Evolutionary conservation across 1,139 yeast genomes (phyloP), one percentile per base, ranked within the genome.

Genomic region (Yamadazyma taylorii): DNA sequence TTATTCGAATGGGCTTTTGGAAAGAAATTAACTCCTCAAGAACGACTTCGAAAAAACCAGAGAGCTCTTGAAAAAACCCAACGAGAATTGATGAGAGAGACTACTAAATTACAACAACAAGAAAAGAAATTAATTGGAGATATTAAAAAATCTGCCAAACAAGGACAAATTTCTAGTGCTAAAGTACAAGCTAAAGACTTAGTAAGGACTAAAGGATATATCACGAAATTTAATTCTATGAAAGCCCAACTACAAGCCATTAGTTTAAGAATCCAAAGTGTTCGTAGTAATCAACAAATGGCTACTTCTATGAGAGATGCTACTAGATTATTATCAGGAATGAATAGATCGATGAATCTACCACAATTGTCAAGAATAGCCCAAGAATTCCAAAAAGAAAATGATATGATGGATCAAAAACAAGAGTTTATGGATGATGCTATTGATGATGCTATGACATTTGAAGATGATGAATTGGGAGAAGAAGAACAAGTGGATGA

Each of bases 381-480:
- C 2, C 92, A 88, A 82, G 97, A 94, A 54, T 92, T 92, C 62
- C 96, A 94, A 52, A 81, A 79, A 54, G 96, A 92, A 58, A 88
- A 86, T 61, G 98, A 92, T 57, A 69, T 94, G 56, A 92, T 92
- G 97, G 97, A 92, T 60, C 98, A 92, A 64, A 84, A 96, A 53
- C 97, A 92, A 60, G 99, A 94, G 56, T 88, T 92, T 78, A 94
- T 92, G 87, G 98, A 92, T 58, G 98, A 92, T 56, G 95, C 96
- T 11, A 84, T 94, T 51, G 98, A 92, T 57, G 97, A 90, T 58
- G 84, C 92, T 19, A 87, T 90, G 89, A 95, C 85, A 38, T 87
- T 82, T 56, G 81, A 85, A 42, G 89, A 82, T 35, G 85, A 74
- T 39, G 82, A 75, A 39, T 60, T 69, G 48, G 75, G 72, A 36